Evolutionary conservation across 2,329 filamentous ascomycete genomes (phyloP).

Genomic region (Blastomyces silverae): DNA sequence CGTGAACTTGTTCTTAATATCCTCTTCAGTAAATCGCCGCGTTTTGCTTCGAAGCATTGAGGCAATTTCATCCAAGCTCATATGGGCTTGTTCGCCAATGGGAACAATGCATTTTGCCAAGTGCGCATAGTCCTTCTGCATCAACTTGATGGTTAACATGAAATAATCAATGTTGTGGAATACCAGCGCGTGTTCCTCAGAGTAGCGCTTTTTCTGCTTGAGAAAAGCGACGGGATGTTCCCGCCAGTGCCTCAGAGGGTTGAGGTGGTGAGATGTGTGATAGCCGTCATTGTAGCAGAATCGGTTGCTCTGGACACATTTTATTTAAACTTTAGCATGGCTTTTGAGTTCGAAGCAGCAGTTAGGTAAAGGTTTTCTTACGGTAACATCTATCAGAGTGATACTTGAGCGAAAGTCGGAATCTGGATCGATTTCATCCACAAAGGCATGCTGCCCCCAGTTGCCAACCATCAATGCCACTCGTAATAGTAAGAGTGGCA

Average conservation of each 20-base stretch:
- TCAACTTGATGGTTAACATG: slow-evolving; percentile 62
- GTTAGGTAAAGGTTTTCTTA: slow-evolving; percentile 40
- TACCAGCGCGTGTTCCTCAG: slow-evolving; percentile 61
- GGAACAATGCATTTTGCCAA: slow-evolving; percentile 66
- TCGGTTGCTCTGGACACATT: slow-evolving; percentile 58
- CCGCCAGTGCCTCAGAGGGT: slow-evolving; percentile 72
- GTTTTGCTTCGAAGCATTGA: slow-evolving; percentile 60
- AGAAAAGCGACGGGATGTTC: slow-evolving; percentile 70
- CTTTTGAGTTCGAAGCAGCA: background rate
- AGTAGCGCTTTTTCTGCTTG: slow-evolving; percentile 60
- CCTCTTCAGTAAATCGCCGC: slow-evolving; percentile 57
- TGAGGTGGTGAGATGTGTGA: slow-evolving; percentile 73
- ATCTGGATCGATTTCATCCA: slow-evolving; percentile 66
- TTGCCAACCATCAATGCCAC: slow-evolving; percentile 73
- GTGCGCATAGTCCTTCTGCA: slow-evolving; percentile 64
- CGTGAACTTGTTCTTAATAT: slow-evolving; percentile 54
- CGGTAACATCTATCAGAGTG: slow-evolving; percentile 69
- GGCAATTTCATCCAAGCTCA: slow-evolving; percentile 58
- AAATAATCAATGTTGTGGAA: slow-evolving; percentile 78
- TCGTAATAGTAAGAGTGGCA: slow-evolving; percentile 61
- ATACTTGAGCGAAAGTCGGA: slow-evolving; percentile 75
- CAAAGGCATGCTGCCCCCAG: slow-evolving; percentile 77
- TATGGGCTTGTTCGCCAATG: slow-evolving; percentile 61
- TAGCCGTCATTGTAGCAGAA: slow-evolving; percentile 80
- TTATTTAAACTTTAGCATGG: background rate